phyloP scores from a whole-genome alignment of 768 basidiomycete genomes.

The Floccularia luteovirens region DNA sequence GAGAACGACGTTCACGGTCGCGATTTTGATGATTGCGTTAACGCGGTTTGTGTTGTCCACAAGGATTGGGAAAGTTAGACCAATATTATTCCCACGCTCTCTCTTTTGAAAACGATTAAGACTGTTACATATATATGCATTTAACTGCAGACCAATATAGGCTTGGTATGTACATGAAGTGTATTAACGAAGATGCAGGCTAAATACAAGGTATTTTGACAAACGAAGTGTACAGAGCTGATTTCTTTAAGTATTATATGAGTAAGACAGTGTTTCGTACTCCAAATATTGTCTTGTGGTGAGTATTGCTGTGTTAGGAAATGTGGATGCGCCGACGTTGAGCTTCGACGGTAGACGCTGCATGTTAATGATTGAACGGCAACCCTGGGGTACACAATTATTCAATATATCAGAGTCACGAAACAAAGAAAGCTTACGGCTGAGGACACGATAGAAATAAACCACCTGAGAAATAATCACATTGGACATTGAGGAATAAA shows the following conservation, averaged over 20 bases:
- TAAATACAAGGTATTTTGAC: too few species aligned
- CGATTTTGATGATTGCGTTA: conserved; percentile 26
- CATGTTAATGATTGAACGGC: conserved; percentile 17
- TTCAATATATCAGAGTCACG: neutral
- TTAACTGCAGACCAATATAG: too few species aligned
- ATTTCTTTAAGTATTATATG: too few species aligned
- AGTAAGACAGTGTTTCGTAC: too few species aligned
- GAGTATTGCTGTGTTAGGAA: too few species aligned
- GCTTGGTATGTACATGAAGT: too few species aligned
- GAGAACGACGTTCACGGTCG: conserved; percentile 38
- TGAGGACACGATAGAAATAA: conserved; percentile 18
- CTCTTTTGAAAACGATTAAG: too few species aligned
- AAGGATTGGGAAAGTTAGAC: conserved; percentile 22
- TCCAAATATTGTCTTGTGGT: too few species aligned
- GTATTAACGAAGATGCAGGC: too few species aligned
- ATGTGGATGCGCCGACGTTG: too few species aligned
- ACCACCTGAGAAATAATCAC: conserved; percentile 13
- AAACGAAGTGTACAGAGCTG: too few species aligned
- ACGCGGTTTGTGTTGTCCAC: conserved; percentile 19
- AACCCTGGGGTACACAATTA: conserved; percentile 10
- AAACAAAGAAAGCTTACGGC: conserved; percentile 14
- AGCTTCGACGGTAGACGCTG: conserved; percentile 7
- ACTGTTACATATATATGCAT: too few species aligned
- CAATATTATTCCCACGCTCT: conserved; percentile 25
- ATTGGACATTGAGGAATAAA: neutral